Percentiles rank a stretch among this genome's conserved stretches.
These are phyloP conservation scores for Penicillium roqueforti DNA, from an alignment of 495 filamentous ascomycete genomes.

Conservation along the genomic window DNA sequence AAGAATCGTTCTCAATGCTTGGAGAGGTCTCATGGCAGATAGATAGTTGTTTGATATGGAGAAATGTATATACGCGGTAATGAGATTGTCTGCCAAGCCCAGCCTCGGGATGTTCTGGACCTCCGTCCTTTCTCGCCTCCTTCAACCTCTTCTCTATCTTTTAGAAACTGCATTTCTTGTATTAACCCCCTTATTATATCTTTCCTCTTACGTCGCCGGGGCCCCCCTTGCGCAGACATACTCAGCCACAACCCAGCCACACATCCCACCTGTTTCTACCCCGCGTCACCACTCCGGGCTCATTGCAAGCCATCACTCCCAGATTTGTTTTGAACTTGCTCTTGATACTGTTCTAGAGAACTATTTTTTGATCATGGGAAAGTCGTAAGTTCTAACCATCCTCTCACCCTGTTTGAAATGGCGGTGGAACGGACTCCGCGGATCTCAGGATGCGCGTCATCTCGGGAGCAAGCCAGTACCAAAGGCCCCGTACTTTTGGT, in stretches of 20 bases:
- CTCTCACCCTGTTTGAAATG: slow-evolving; percentile 10
- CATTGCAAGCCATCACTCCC: neutral
- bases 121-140: slow-evolving; percentile 6
- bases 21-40: slow-evolving; percentile 1
- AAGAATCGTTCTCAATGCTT: neutral
- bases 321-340: slow-evolving; percentile 8
- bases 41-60: neutral
- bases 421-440: neutral
- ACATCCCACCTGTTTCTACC: slow-evolving; percentile 23
- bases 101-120: slow-evolving; percentile 15
- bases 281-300: slow-evolving; percentile 17
- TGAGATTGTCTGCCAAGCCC: slow-evolving; percentile 11
- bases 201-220: neutral
- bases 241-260: slow-evolving; percentile 22
- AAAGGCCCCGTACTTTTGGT: neutral
- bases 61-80: neutral
- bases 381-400: slow-evolving; percentile 36
- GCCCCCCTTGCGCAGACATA: neutral
- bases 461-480: neutral
- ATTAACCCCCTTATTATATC: neutral
- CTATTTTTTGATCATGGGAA: slow-evolving; percentile 36
- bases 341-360: neutral
- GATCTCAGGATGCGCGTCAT: neutral
- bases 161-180: neutral
- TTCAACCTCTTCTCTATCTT: neutral